These are phyloP conservation scores for Omphalea diandra DNA, from an alignment of 441 rosid genomes.

Conservation along the genomic window DNA sequence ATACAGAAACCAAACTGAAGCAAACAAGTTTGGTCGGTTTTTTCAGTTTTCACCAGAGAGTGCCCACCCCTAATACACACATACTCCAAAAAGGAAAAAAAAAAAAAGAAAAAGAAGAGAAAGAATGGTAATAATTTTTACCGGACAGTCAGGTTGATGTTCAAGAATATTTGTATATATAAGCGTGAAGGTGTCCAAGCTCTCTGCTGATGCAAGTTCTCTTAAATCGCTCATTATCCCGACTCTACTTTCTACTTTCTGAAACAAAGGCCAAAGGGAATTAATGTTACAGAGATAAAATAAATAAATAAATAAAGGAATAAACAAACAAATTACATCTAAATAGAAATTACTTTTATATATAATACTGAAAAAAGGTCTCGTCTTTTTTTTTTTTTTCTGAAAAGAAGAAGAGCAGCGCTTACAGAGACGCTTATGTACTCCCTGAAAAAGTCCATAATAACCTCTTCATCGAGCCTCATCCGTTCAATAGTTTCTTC, in stretches of 20 bases:
- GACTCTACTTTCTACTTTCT: slow-evolving; percentile 94
- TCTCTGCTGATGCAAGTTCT: slow-evolving; percentile 99
- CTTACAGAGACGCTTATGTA: slow-evolving; percentile 86
- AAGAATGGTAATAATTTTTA: slow-evolving; percentile 27
- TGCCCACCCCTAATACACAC: no score
- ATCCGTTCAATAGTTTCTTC: slow-evolving; percentile 98
- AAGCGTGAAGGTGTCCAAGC: slow-evolving; percentile 92
- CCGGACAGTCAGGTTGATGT: slow-evolving; percentile 99
- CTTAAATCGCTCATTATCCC: slow-evolving; percentile 86
- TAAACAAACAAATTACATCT: neutral
- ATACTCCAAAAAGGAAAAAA: no score
- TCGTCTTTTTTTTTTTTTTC: no score
- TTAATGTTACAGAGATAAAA: neutral
- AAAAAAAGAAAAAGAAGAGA: no score
- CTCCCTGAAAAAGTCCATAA: slow-evolving; percentile 95
- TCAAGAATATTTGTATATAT: slow-evolving; percentile 91
- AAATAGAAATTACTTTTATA: neutral
- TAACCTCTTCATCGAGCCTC: slow-evolving; percentile 96
- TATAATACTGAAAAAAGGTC: no score
- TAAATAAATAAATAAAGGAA: neutral
- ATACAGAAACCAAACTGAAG: no score
- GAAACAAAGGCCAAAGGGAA: slow-evolving; percentile 28
- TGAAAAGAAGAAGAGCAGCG: no score
- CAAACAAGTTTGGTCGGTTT: no score
- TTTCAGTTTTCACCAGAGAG: no score